phyloP scores from a whole-genome alignment of 1,284 basidiomycete species.

The Vanrija pseudolonga region DNA sequence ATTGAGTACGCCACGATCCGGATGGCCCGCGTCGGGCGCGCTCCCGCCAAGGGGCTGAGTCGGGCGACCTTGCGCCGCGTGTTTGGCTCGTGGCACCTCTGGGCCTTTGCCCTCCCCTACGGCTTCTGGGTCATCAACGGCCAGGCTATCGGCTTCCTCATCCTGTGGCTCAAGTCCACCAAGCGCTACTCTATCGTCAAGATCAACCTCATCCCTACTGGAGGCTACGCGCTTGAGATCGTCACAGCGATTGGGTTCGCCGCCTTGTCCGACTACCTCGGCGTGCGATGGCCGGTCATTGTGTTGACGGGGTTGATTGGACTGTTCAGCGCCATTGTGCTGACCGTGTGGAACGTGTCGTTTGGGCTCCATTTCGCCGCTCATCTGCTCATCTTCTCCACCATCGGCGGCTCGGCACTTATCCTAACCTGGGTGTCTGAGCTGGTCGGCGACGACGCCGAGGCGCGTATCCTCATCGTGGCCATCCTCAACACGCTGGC shows the following conservation, averaged over 20 bases:
- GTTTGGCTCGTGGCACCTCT: no score
- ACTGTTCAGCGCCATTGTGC: no score
- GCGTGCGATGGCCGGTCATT: no score
- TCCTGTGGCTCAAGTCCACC: no score
- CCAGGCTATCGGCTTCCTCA: no score
- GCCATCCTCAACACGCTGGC: background rate
- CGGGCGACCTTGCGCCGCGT: no score
- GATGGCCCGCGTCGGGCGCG: no score
- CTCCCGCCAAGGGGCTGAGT: no score
- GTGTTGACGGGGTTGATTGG: no score
- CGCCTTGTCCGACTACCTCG: background rate
- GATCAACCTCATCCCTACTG: slow-evolving; percentile 10
- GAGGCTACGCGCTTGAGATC: slow-evolving; percentile 9
- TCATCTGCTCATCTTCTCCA: slow-evolving; percentile 9
- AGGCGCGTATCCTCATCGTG: slow-evolving; percentile 5
- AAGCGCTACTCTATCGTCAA: background rate
- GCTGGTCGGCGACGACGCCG: slow-evolving; percentile 7
- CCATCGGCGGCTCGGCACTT: slow-evolving; percentile 3
- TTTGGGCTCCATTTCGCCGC: background rate
- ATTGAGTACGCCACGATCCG: background rate
- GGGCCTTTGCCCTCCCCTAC: no score
- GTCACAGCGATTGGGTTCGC: slow-evolving; percentile 3
- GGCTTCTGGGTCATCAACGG: no score
- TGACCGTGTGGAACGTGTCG: no score
- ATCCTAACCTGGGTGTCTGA: slow-evolving; percentile 7